A percentile compares a stretch with the other conserved stretches of the same genome.
Conservation (phyloP, 495 filamentous ascomycete species). For the Neurospora sp. region DNA sequence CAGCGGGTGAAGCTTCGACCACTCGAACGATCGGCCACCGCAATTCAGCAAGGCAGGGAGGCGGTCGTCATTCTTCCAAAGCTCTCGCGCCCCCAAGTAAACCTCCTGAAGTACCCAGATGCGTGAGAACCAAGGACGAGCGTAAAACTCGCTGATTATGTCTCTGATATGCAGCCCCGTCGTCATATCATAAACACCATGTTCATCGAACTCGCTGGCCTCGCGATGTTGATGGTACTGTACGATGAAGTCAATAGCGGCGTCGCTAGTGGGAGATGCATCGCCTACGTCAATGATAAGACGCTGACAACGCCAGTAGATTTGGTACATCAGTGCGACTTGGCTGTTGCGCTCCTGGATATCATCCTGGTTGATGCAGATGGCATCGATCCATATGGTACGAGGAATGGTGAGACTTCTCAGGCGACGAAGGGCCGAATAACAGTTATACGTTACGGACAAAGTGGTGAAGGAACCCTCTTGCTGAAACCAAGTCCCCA, state of each 20-base stretch:
- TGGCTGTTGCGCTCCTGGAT: background rate
- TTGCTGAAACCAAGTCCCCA: background rate
- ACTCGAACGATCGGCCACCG: background rate
- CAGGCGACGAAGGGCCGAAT: slow-evolving; percentile 1
- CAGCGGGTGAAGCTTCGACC: background rate
- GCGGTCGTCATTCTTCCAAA: too few species aligned
- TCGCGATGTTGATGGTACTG: background rate
- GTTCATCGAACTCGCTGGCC: background rate
- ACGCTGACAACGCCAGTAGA: background rate
- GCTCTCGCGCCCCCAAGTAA: background rate
- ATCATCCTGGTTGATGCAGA: background rate
- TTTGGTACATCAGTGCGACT: background rate
- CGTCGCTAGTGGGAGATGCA: background rate
- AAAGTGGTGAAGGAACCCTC: background rate
- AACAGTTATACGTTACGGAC: background rate
- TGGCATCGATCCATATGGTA: background rate
- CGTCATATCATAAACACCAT: background rate
- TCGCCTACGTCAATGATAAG: background rate
- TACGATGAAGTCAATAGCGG: background rate
- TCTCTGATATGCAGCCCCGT: background rate
- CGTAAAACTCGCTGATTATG: background rate
- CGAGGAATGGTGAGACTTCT: background rate
- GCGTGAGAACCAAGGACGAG: background rate
- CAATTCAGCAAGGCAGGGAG: background rate
- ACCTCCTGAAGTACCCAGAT: background rate